Evolutionary conservation across 139 green algal species (phyloP), one percentile per base, ranked within the genome.

Genomic region (Edaphochlamys debaryana): DNA sequence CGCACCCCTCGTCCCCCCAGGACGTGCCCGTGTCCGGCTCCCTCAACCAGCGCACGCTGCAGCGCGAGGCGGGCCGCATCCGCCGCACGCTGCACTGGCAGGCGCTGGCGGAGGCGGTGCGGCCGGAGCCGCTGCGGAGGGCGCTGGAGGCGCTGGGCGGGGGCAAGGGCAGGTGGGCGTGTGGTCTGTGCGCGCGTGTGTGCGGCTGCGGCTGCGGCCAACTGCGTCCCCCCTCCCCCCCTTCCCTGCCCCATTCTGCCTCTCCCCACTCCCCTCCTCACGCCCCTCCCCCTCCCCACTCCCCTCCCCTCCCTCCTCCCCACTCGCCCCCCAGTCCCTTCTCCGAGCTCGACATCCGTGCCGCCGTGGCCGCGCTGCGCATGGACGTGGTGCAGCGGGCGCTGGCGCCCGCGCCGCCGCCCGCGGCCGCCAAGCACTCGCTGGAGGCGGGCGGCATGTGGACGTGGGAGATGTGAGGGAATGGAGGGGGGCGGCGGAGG

Each of bases 401-500:
- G 62, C 75, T 81, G 75, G 7, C n/a, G n/a, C 75, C 75, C 30
- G 4, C 29, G 20, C 36, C 15, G 58, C 30, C 0, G 29, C 15
- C 29, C 3, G 4, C 0, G 8, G 2, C 3, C 73, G 32, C 11
- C 56, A 40, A 42, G 30, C n/a, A n/a, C n/a, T 37, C 30, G 7
- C 60, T 81, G 60, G 75, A 81, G 42, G 42, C 60, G 5, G 36
- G 11, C 1, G 75, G 75, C 41, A 72, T 81, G 75, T 81, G 75
- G 75, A 81, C 75, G 27, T 81, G 75, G 75, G 75, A 81, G 19
- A 76, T 62, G 42, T 76, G 42, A 76, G 23, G 45, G 45, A 13
- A 54, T 54, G 45, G 45, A 54, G 45, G 11, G 45, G 45, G 45
- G 45, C n/a, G n/a, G n/a, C n/a, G n/a, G n/a, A n/a, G n/a, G n/a